Conservation (phyloP, 305 asterid genomes). For the Fraxinus ornus region DNA sequence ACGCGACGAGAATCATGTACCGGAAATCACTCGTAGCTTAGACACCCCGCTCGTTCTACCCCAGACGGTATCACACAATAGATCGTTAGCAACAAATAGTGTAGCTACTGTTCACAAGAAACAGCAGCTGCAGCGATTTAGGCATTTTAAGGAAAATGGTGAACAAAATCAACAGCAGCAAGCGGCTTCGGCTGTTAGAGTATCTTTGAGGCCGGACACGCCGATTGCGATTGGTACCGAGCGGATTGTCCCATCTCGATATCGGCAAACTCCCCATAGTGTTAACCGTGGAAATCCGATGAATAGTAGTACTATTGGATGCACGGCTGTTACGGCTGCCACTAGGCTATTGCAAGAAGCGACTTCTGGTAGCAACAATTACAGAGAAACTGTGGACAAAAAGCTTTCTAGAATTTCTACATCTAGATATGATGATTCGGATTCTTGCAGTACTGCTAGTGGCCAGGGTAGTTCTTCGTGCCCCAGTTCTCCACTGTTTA, state of each 20-base stretch:
- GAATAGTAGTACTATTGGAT: slow-evolving; percentile 32
- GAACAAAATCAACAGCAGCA: slow-evolving; percentile 28
- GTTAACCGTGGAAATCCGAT: slow-evolving; percentile 41
- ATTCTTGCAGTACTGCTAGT: slow-evolving; percentile 27
- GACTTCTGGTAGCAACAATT: slow-evolving; percentile 36
- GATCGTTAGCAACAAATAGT: slow-evolving; percentile 15
- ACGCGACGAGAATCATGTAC: slow-evolving; percentile 43
- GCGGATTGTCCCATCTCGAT: slow-evolving; percentile 69
- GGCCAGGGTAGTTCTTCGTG: slow-evolving; percentile 57
- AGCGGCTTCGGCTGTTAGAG: slow-evolving; percentile 25
- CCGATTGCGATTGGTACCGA: slow-evolving; percentile 54
- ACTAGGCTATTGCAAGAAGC: slow-evolving; percentile 73
- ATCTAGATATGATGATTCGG: slow-evolving; percentile 39
- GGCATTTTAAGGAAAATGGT: slow-evolving; percentile 39
- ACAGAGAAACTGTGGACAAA: slow-evolving; percentile 29
- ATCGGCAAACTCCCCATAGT: slow-evolving; percentile 39
- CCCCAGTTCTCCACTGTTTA: slow-evolving; percentile 59
- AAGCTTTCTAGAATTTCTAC: slow-evolving; percentile 43
- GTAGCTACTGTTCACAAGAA: slow-evolving; percentile 40
- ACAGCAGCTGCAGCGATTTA: slow-evolving; percentile 39
- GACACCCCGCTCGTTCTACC: slow-evolving; percentile 21
- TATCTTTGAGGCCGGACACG: slow-evolving; percentile 62
- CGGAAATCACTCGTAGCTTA: slow-evolving; percentile 37
- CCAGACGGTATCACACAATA: not conserved
- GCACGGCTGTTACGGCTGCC: slow-evolving; percentile 50